Percentiles rank a stretch among this genome's conserved stretches.
Evolutionary conservation across 2,329 filamentous ascomycete genomes (phyloP).

Genomic region (Tricladium varicosporioides): DNA sequence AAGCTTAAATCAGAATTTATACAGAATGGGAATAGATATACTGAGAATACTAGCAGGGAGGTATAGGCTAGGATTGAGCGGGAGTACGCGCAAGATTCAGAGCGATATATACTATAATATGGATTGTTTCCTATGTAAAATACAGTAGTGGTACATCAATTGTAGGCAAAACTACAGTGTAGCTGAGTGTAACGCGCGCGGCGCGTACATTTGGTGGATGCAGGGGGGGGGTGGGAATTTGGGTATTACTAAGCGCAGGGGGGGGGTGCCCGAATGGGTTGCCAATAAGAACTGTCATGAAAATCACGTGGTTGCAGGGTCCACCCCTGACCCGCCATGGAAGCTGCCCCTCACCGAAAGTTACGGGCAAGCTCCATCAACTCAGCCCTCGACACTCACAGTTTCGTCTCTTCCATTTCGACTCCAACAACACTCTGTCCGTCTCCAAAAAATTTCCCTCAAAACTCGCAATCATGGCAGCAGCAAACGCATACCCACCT

Average conservation of each 20-base stretch:
- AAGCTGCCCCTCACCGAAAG: background rate
- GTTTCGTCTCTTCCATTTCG: background rate
- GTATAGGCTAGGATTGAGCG: too few species aligned
- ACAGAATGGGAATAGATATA: too few species aligned
- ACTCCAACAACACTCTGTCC: background rate
- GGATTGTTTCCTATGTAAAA: background rate
- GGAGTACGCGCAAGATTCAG: background rate
- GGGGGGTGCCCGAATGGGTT: background rate
- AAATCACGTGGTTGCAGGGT: background rate
- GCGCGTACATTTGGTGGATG: too few species aligned
- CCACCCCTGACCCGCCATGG: background rate
- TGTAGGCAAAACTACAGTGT: too few species aligned
- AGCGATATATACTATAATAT: too few species aligned
- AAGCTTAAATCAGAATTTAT: too few species aligned
- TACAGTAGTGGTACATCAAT: background rate
- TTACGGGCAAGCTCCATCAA: background rate
- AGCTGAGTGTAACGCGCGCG: too few species aligned
- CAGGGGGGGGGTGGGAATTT: too few species aligned
- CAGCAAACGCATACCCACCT: conserved; percentile 29
- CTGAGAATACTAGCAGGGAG: too few species aligned
- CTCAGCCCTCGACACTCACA: background rate
- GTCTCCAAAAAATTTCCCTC: background rate
- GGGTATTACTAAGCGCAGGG: too few species aligned
- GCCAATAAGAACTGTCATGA: too few species aligned
- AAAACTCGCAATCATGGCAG: conserved; percentile 21